Evolutionary conservation across 495 filamentous ascomycete genomes (phyloP), one percentile per base, ranked within the genome.

Genomic region (Penicillium lagena): DNA sequence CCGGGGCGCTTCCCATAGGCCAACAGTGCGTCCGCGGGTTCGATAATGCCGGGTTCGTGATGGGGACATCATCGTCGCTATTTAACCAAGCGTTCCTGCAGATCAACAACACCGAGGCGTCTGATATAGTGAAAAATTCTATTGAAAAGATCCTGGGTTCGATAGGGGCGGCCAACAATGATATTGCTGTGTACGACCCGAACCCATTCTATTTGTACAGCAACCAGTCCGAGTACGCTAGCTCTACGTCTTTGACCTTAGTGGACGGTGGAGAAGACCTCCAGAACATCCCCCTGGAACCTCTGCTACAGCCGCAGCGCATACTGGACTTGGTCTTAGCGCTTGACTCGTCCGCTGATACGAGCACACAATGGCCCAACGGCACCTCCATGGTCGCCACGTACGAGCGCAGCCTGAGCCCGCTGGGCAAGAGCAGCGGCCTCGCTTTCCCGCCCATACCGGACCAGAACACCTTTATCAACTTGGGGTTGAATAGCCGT

Each of bases 251-350:
- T 36, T 78, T 97, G 15, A 85, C 82, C 29, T 75, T 96, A 13
- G 86, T 91, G 11, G 90, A 96, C 58, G 90, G 91, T 30, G 91
- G 90, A 35, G 76, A 86, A 58, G 91, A 96, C 58, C 56, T 80
- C 12, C 87, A 97, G 58, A 96, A 96, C 61, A 80, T 96, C 40
- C 90, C 91, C 1, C 72, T 96, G 2, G 76, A 89, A 50, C 93
- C 93, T 0, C 75, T 91, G 5, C 86, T 95, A 55, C 89, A 95
- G 53, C 87, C 88, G 0, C 29, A 62, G 29, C 86, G 91, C 27
- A 49, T 75, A 33, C 82, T 97, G 39, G 93, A 96, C 61, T 85
- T 95, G 17, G 89, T 96, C 60, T 95, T 96, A 59, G 91, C 90
- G 15, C 68, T 95, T 48, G 91, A 97, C 65, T 81, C 79, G 36